Conservation (phyloP, 2,329 filamentous ascomycete genomes). For the Teratosphaeria viscida region DNA sequence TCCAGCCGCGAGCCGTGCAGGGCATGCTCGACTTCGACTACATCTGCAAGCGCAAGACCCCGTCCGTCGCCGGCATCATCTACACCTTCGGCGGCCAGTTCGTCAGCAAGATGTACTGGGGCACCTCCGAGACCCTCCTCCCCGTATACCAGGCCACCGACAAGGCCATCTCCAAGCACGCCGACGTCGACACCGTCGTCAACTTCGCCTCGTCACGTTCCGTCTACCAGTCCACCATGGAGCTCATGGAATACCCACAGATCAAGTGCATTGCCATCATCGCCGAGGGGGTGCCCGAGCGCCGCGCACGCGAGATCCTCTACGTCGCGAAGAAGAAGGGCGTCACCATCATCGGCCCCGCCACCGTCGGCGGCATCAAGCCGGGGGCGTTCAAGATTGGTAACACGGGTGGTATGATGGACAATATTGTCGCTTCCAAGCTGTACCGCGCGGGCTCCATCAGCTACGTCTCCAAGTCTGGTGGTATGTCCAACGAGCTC, state of each 20-base stretch:
- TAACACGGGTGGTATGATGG: conserved; percentile 99
- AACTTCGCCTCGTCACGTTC: conserved; percentile 99
- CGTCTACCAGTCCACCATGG: conserved; percentile 97
- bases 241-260: conserved; percentile 93
- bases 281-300: conserved; percentile 96
- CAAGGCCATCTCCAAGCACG: conserved; percentile 94
- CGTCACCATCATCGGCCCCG: conserved; percentile 95
- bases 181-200: conserved; percentile 92
- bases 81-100: conserved; percentile 99
- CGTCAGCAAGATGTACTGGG: conserved; percentile 99
- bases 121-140: conserved; percentile 95
- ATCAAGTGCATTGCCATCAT: conserved; percentile 99
- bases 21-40: conserved; percentile 93
- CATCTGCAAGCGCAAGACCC: conserved; percentile 97
- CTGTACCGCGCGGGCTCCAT: conserved; percentile 98
- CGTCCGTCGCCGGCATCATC: conserved; percentile 97
- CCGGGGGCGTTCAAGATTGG: conserved; percentile 99
- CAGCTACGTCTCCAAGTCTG: conserved; percentile 98
- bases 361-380: conserved; percentile 98
- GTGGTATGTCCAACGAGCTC: conserved; percentile 99
- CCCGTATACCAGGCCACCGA: conserved; percentile 92
- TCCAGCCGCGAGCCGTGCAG: conserved; percentile 70
- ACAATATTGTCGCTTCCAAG: conserved; percentile 99
- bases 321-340: conserved; percentile 97
- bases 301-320: conserved; percentile 96